Conservation (phyloP, 768 basidiomycete genomes). For the Roridomyces roridus region DNA sequence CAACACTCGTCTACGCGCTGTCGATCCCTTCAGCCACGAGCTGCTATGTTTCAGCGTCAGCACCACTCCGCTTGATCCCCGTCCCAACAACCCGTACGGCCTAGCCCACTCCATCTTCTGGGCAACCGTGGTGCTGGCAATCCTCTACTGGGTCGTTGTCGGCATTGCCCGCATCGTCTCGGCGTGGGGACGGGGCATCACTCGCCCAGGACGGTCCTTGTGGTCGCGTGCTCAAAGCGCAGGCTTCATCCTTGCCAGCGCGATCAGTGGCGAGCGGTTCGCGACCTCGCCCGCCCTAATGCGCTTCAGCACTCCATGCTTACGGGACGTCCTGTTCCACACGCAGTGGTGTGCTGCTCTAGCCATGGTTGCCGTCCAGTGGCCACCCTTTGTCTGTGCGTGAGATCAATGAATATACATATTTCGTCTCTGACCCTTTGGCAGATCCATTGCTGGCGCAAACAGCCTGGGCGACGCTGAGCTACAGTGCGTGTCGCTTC, state of each 20-base stretch:
- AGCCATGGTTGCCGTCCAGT: constrained; percentile 93
- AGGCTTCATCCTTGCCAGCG: constrained; percentile 90
- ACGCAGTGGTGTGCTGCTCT: constrained; percentile 92
- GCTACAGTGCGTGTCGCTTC: constrained; percentile 60
- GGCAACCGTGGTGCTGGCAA: constrained; percentile 73
- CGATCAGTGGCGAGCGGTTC: constrained; percentile 90
- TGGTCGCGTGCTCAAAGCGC: constrained; percentile 81
- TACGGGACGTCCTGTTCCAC: constrained; percentile 92
- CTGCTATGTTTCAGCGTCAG: constrained; percentile 82
- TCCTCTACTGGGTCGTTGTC: constrained; percentile 83
- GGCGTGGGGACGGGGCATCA: constrained; percentile 80
- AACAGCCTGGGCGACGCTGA: constrained; percentile 86
- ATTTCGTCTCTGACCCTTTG: constrained; percentile 17
- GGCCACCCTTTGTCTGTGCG: constrained; percentile 92
- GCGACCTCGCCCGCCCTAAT: constrained; percentile 85
- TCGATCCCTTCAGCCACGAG: constrained; percentile 85
- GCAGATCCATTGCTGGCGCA: constrained; percentile 90
- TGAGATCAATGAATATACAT: constrained; percentile 26
- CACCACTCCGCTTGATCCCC: constrained; percentile 77
- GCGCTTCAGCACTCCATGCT: constrained; percentile 90
- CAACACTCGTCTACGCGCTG: constrained; percentile 82
- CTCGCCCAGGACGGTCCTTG: constrained; percentile 62
- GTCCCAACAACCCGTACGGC: constrained; percentile 67
- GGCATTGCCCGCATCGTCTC: constrained; percentile 82
- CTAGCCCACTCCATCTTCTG: constrained; percentile 73